These are phyloP conservation scores for Xylaria bambusicola DNA, from an alignment of 495 filamentous ascomycete genomes.

Conservation along the genomic window DNA sequence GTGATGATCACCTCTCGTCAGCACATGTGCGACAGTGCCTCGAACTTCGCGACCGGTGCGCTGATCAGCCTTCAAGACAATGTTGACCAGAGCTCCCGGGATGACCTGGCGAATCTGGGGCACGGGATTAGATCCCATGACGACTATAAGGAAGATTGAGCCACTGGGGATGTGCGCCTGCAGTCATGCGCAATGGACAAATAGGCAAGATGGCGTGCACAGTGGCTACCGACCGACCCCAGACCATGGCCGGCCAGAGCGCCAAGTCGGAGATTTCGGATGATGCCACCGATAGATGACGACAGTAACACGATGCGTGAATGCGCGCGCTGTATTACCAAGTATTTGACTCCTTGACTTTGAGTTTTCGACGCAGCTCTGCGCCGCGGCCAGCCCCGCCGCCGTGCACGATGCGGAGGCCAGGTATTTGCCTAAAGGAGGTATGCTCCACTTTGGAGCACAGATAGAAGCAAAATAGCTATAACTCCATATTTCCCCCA, in stretches of 20 bases:
- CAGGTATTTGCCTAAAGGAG: no score
- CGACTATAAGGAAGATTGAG: not conserved
- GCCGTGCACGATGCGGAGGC: no score
- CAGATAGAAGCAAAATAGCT: no score
- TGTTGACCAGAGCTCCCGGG: conserved; percentile 62
- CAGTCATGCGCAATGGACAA: not conserved
- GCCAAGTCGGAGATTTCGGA: not conserved
- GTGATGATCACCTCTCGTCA: conserved; percentile 72
- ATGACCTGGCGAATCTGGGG: conserved; percentile 54
- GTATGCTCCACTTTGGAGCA: no score
- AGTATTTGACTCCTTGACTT: no score
- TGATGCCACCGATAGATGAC: no score
- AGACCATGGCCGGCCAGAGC: not conserved
- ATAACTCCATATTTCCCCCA: no score
- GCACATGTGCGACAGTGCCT: conserved; percentile 60
- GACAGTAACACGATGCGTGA: no score
- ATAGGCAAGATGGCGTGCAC: not conserved
- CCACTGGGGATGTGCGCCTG: not conserved
- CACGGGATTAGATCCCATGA: conserved; percentile 31
- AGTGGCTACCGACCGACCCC: no score
- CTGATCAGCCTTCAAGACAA: conserved; percentile 72
- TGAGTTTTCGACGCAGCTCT: no score
- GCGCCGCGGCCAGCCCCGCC: no score
- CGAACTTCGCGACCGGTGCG: conserved; percentile 65
- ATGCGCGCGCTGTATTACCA: no score